Evolutionary conservation across 2,329 filamentous ascomycete genomes (phyloP), one percentile per base, ranked within the genome.

Genomic region (Rutstroemia sp.): DNA sequence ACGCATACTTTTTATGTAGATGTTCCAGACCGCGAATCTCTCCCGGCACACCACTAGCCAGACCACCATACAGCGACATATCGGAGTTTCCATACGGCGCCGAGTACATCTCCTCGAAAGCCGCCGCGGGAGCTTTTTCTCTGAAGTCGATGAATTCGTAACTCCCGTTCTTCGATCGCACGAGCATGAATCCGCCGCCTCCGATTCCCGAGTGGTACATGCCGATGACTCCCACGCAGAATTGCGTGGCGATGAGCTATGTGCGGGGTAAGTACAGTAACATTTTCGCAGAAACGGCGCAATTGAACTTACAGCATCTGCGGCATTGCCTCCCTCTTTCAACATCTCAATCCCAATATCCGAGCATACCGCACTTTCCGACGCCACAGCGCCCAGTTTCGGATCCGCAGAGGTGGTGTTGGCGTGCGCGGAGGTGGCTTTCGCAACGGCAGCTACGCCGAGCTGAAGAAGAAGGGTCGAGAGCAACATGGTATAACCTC

Each of bases 81-180:
- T 77, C 68, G 2, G 73, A 74, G 61, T 83, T 78, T n/a, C 62
- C 56, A 7, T 61, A 48, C 21, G 61, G 62, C 62, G 82, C 78
- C 45, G 78, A 79, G 70, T 80, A 88, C 85, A 88, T 88, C 59
- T 85, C 77, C 65, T 86, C 54, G 52, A 64, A 66, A 14, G 66
- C 80, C 1, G 83, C 83, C 2, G 81, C 83, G 3, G 85, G 85
- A 1, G 85, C 85, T 4, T 78, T 83, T 65, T 88, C 85, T 25
- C 85, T 75, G 65, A 88, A 88, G 66, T 88, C 85, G 63, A 88
- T 79, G 62, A 80, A 82, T 61, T 87, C 84, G 62, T 83, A 87
- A 3, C 72, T 74, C n/a, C 82, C 82, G 62, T 84, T 79, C 2
- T 77, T 72, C 14, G 76, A 72, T 56, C 81, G 77, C 21, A 87